These are phyloP conservation scores for Ceriops decandra DNA, from an alignment of 345 rosid species.

Conservation along the genomic window DNA sequence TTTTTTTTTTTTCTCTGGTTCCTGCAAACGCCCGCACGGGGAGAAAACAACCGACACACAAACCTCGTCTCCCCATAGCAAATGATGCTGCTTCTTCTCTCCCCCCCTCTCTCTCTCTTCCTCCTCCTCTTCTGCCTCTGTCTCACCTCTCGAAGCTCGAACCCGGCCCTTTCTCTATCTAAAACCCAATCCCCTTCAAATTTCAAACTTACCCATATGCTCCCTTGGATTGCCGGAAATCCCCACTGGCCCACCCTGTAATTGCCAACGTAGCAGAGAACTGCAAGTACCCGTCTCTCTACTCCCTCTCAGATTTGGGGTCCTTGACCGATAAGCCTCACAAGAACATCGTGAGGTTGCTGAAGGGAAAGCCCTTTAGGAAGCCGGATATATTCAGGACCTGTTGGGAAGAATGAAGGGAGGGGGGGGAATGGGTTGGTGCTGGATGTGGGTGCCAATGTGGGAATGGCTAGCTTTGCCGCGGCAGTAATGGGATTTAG, in stretches of 20 bases:
- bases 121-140: constrained; percentile 42
- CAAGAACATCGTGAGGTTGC: constrained; percentile 81
- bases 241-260: constrained; percentile 79
- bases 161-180: constrained; percentile 5
- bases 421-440: constrained; percentile 52
- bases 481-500: constrained; percentile 90
- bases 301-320: constrained; percentile 82
- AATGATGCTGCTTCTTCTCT: constrained; percentile 32
- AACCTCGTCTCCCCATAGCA: constrained; percentile 49
- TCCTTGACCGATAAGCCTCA: constrained; percentile 86
- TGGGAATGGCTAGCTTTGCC: constrained; percentile 95
- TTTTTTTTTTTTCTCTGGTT: no score
- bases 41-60: constrained; percentile 33
- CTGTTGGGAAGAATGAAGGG: constrained; percentile 49
- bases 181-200: constrained; percentile 27
- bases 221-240: constrained; percentile 62
- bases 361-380: constrained; percentile 87
- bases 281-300: constrained; percentile 67
- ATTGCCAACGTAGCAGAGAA: constrained; percentile 82
- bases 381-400: constrained; percentile 86
- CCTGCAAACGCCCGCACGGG: constrained; percentile 62
- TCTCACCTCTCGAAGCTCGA: constrained; percentile 15
- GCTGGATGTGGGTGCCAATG: constrained; percentile 94
- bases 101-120: constrained; percentile 25
- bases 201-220: constrained; percentile 35